A percentile compares a stretch with the other conserved stretches of the same genome.
phyloP scores from a whole-genome alignment of 768 basidiomycete species.

The Baorangia bicolor region DNA sequence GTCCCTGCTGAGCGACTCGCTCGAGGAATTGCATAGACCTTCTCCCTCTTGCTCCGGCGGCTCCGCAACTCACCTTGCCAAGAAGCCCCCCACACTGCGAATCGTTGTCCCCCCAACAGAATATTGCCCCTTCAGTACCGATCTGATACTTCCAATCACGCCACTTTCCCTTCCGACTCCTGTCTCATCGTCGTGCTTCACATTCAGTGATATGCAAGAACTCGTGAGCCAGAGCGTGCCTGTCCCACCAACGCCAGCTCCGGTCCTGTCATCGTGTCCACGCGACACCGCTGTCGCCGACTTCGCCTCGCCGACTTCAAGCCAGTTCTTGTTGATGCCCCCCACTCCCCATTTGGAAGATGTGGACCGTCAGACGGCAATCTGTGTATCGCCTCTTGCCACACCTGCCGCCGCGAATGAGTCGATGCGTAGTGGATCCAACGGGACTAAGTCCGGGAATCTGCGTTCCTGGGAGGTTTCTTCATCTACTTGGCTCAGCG shows the following conservation, averaged over 20 bases:
- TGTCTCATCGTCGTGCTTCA: slow-evolving; percentile 29
- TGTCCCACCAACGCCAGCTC: slow-evolving; percentile 8
- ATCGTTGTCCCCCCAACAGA: slow-evolving; percentile 34
- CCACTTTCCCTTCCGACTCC: slow-evolving; percentile 27
- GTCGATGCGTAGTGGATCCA: slow-evolving; percentile 5
- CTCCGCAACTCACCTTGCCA: slow-evolving; percentile 12
- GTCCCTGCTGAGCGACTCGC: slow-evolving; percentile 9
- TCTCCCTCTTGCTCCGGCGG: neutral
- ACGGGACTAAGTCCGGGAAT: slow-evolving; percentile 12
- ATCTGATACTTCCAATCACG: slow-evolving; percentile 31
- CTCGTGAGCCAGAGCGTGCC: slow-evolving; percentile 2
- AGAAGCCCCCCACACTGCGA: slow-evolving; percentile 26
- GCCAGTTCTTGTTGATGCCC: slow-evolving; percentile 29
- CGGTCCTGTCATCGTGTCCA: slow-evolving; percentile 2
- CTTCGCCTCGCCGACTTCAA: slow-evolving; percentile 29
- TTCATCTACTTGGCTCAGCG: slow-evolving; percentile 32
- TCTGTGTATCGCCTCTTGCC: slow-evolving; percentile 12
- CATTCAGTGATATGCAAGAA: slow-evolving; percentile 18
- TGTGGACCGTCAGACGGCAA: slow-evolving; percentile 6
- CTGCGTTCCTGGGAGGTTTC: slow-evolving; percentile 20
- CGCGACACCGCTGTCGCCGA: slow-evolving; percentile 8
- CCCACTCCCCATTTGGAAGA: slow-evolving; percentile 19
- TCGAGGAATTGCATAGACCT: slow-evolving; percentile 7
- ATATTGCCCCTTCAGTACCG: slow-evolving; percentile 34
- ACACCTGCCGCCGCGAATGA: slow-evolving; percentile 4